Percentiles rank a stretch among this genome's conserved stretches.
These are phyloP conservation scores for Graphilbum sp. DNA, from an alignment of 2,329 filamentous ascomycete genomes.

Conservation along the genomic window DNA sequence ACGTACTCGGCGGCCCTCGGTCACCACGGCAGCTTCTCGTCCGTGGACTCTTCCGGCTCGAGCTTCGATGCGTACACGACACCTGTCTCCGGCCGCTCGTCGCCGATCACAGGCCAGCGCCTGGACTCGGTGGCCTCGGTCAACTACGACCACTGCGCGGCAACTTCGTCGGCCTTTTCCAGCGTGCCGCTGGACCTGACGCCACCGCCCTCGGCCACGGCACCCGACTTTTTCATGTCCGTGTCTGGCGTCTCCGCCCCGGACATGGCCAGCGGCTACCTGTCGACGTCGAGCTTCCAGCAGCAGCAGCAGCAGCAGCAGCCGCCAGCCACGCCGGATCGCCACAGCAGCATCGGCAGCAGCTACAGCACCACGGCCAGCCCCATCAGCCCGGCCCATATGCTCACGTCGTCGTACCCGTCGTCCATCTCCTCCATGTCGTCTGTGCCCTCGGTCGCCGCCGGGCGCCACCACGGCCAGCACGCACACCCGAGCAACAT, in stretches of 20 bases:
- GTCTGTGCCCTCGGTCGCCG: not conserved
- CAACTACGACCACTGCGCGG: constrained; percentile 11
- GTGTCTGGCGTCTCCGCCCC: not conserved
- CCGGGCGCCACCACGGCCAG: not conserved
- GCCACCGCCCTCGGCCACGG: constrained; percentile 15
- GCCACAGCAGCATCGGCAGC: constrained; percentile 8
- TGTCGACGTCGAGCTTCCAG: constrained; percentile 3
- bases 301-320: constrained; percentile 7
- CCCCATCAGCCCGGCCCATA: constrained; percentile 53
- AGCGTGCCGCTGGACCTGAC: constrained; percentile 18
- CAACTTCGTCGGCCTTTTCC: constrained; percentile 9
- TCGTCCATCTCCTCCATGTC: constrained; percentile 46
- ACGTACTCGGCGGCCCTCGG: not conserved
- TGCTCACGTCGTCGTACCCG: constrained; percentile 63
- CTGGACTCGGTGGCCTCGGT: constrained; percentile 18
- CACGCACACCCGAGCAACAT: not conserved
- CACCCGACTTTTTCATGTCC: constrained; percentile 5
- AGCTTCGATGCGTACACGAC: constrained; percentile 27
- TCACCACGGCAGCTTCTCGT: constrained; percentile 22
- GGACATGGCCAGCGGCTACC: constrained; percentile 2
- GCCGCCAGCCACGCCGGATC: constrained; percentile 7
- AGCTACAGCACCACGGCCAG: constrained; percentile 2
- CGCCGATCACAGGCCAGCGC: constrained; percentile 18
- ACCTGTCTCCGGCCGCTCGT: constrained; percentile 26
- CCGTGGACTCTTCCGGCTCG: constrained; percentile 15